These are phyloP conservation scores for Phlebiopsis gigantea DNA, from an alignment of 768 basidiomycete genomes.

Conservation along the genomic window DNA sequence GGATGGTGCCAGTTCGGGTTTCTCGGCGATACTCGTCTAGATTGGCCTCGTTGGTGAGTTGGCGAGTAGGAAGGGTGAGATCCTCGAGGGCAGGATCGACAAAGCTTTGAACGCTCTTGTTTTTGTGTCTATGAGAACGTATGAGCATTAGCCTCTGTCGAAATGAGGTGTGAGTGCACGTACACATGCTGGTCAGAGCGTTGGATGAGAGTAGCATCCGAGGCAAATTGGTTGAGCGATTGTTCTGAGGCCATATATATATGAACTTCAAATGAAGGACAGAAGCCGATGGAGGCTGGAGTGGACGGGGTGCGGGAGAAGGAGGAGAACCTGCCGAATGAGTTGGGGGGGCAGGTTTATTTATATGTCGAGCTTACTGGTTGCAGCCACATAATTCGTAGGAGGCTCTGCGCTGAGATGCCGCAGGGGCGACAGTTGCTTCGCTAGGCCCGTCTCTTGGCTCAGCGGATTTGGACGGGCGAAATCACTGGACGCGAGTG, in stretches of 20 bases:
- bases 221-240: background rate
- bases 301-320: background rate
- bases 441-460: background rate
- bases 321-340: background rate
- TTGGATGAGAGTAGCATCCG: background rate
- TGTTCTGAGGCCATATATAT: background rate
- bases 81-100: constrained; percentile 10
- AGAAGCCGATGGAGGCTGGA: background rate
- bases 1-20: constrained; percentile 4
- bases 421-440: background rate
- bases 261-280: background rate
- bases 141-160: background rate
- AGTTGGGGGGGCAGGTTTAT: background rate
- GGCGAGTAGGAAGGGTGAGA: constrained; percentile 4
- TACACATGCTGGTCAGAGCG: background rate
- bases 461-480: background rate
- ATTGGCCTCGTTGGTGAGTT: constrained; percentile 8
- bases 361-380: constrained; percentile 2
- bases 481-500: background rate
- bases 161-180: background rate
- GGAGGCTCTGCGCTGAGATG: background rate
- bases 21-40: constrained; percentile 10
- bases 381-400: background rate
- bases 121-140: background rate
- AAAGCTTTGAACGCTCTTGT: background rate